A percentile compares a stretch with the other conserved stretches of the same genome.
Conservation (phyloP, 768 basidiomycete genomes). For the Gyrodon lividus region DNA sequence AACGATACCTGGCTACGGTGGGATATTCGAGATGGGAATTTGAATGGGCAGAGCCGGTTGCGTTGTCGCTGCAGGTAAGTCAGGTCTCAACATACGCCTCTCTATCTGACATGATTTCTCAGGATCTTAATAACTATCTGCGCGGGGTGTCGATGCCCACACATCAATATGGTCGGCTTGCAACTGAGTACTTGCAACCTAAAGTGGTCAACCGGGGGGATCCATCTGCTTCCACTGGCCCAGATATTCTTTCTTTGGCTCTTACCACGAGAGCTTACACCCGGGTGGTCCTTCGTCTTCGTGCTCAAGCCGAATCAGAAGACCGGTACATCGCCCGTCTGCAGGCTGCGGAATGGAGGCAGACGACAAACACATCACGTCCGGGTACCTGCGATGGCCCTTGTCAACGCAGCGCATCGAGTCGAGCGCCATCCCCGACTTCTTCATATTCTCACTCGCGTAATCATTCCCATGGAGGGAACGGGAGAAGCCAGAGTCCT, state of each 20-base stretch:
- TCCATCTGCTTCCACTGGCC: slow-evolving; percentile 39
- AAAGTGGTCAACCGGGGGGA: slow-evolving; percentile 38
- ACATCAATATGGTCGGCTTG: slow-evolving; percentile 66
- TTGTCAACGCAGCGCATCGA: slow-evolving; percentile 45
- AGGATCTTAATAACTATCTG: slow-evolving; percentile 83
- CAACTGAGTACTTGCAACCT: slow-evolving; percentile 57
- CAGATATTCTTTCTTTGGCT: slow-evolving; percentile 51
- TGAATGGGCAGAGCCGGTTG: slow-evolving; percentile 58
- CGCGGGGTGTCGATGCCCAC: slow-evolving; percentile 73
- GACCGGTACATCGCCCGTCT: slow-evolving; percentile 23
- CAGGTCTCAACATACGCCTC: background rate
- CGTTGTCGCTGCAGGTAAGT: slow-evolving; percentile 61
- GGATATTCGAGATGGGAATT: slow-evolving; percentile 69
- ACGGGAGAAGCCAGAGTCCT: slow-evolving; percentile 18
- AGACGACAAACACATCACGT: slow-evolving; percentile 1
- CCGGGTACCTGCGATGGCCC: slow-evolving; percentile 15
- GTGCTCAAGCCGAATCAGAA: slow-evolving; percentile 75
- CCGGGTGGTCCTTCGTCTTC: slow-evolving; percentile 73
- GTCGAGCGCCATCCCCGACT: slow-evolving; percentile 67
- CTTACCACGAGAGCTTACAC: slow-evolving; percentile 74
- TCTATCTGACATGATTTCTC: slow-evolving; percentile 11
- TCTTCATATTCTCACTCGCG: slow-evolving; percentile 37
- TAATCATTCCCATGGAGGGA: slow-evolving; percentile 40
- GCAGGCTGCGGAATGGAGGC: slow-evolving; percentile 1
- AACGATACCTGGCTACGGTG: slow-evolving; percentile 65